Evolutionary conservation across 2,329 filamentous ascomycete species (phyloP), one percentile per base, ranked within the genome.

Genomic region (Plenodomus biglobosus): DNA sequence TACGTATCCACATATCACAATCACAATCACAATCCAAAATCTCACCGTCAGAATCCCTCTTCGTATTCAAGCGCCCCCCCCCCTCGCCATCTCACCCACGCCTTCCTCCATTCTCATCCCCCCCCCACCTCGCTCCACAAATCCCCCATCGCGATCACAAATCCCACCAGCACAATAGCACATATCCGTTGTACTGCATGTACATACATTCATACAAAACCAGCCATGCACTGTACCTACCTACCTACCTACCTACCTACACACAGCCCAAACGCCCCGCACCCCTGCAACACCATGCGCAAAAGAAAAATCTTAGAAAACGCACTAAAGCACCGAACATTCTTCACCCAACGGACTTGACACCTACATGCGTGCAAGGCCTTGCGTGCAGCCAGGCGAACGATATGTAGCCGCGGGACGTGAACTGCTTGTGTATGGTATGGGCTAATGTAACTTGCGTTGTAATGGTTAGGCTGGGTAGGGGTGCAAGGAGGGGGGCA

Each of bases 391-490:
- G n/a, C n/a, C n/a, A n/a, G n/a, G n/a, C n/a, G n/a, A n/a, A n/a
- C n/a, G 48, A 50, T 46, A 50, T 46, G 48, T 50, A 50, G 35
- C 40, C 44, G 48, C 48, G 48, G 48, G 48, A 51, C 38, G 48
- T 37, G 24, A 43, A 38, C 32, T 37, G 3, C 27, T 32, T 15
- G 8, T 15, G 11, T 6, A 3, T 11, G n/a, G n/a, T n/a, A n/a
- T n/a, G n/a, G n/a, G n/a, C n/a, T n/a, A n/a, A n/a, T n/a, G n/a
- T n/a, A n/a, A n/a, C n/a, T n/a, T n/a, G n/a, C n/a, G n/a, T n/a
- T n/a, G n/a, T n/a, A n/a, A n/a, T n/a, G n/a, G n/a, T n/a, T n/a
- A n/a, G n/a, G n/a, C n/a, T n/a, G n/a, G n/a, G n/a, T n/a, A n/a
- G n/a, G n/a, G n/a, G n/a, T n/a, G n/a, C 27, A 8, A 32, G 27